phyloP scores from a whole-genome alignment of 2,329 filamentous ascomycete species.

The Xylaria sp. region DNA sequence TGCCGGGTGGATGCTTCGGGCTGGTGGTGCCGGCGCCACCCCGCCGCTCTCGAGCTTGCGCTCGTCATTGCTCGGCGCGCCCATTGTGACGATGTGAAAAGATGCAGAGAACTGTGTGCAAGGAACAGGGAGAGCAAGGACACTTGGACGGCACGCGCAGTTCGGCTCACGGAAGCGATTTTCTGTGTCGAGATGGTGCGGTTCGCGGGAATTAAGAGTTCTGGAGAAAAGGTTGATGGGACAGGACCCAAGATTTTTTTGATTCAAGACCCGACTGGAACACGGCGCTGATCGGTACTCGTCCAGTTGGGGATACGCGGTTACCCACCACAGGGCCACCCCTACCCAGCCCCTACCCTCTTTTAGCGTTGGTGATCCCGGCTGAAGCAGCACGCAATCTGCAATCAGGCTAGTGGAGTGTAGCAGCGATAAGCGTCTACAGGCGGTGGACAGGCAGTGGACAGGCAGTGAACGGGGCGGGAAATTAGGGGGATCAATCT shows the following conservation, averaged over 20 bases:
- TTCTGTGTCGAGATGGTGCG: slow-evolving; percentile 10
- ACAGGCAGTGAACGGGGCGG: neutral
- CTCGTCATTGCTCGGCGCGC: slow-evolving; percentile 28
- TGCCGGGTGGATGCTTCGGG: slow-evolving; percentile 33
- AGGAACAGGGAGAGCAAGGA: neutral
- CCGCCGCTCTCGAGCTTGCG: slow-evolving; percentile 36
- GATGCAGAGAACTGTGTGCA: neutral
- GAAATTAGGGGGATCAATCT: slow-evolving; percentile 19
- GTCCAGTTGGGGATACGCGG: slow-evolving; percentile 6
- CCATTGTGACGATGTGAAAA: slow-evolving; percentile 25
- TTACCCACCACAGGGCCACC: neutral
- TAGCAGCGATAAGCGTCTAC: slow-evolving; percentile 9
- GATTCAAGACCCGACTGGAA: slow-evolving; percentile 17
- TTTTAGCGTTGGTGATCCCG: slow-evolving; percentile 3
- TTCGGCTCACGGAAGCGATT: slow-evolving; percentile 8
- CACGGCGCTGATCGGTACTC: slow-evolving; percentile 28
- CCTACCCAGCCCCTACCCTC: neutral
- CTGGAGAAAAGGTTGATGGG: slow-evolving; percentile 18
- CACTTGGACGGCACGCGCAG: neutral
- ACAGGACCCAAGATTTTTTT: slow-evolving; percentile 23
- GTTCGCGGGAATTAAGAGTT: slow-evolving; percentile 19
- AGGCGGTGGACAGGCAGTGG: neutral
- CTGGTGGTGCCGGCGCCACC: slow-evolving; percentile 23
- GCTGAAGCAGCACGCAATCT: slow-evolving; percentile 9
- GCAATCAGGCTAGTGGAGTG: neutral